A percentile compares a stretch with the other conserved stretches of the same genome.
Evolutionary conservation across 2,329 filamentous ascomycete species (phyloP).

Genomic region (Chaetomium strumarium): DNA sequence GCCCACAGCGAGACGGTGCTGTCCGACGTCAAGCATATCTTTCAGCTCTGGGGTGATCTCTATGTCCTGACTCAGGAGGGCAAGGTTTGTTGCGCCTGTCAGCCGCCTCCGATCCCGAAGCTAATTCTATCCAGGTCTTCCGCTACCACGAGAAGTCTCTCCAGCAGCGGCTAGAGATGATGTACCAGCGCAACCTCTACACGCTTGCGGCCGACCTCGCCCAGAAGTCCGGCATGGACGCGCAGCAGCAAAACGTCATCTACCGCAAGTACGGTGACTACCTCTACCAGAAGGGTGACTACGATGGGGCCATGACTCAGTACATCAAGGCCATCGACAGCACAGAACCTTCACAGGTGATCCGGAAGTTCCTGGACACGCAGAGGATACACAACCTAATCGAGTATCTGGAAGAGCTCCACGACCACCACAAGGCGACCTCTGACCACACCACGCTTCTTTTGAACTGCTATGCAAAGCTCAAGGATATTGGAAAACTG

Average conservation of each 20-base stretch:
- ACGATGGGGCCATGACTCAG: constrained; percentile 97
- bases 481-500: constrained; percentile 94
- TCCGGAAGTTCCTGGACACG: constrained; percentile 93
- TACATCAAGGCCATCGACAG: constrained; percentile 95
- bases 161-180: constrained; percentile 83
- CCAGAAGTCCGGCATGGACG: constrained; percentile 77
- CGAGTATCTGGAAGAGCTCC: constrained; percentile 91
- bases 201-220: constrained; percentile 87
- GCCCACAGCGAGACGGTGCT: constrained; percentile 83
- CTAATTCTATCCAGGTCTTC: constrained; percentile 51
- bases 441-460: constrained; percentile 92
- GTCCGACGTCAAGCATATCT: constrained; percentile 71
- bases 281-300: constrained; percentile 90
- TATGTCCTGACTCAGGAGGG: constrained; percentile 89
- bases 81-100: constrained; percentile 52
- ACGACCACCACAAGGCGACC: constrained; percentile 88
- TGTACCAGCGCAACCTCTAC: constrained; percentile 92
- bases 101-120: neutral
- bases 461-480: constrained; percentile 94
- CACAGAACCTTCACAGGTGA: constrained; percentile 93
- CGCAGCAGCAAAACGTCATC: constrained; percentile 79
- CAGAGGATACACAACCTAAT: constrained; percentile 97
- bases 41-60: constrained; percentile 85
- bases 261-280: constrained; percentile 92
- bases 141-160: constrained; percentile 88